Evolutionary conservation across 2,329 filamentous ascomycete species (phyloP).

Genomic region (Sporothrix euskadiensis): DNA sequence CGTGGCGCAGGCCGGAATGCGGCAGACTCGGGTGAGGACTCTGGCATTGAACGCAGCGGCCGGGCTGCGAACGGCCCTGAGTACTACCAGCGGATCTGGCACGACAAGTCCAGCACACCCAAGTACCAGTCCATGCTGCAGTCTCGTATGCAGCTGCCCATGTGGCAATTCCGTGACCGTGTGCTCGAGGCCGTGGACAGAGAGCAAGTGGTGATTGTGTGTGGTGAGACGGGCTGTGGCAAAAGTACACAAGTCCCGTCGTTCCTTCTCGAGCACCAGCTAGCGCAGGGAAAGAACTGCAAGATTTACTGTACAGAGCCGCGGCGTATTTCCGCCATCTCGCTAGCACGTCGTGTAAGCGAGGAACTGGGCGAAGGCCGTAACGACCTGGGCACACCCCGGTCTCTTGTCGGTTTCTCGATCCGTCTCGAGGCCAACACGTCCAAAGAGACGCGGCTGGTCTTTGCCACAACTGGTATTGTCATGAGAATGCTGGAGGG

Average conservation of each 20-base stretch:
- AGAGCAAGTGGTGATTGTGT: conserved; percentile 87
- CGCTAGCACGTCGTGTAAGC: conserved; percentile 86
- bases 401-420: conserved; percentile 89
- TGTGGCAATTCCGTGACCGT: conserved; percentile 79
- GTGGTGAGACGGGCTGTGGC: conserved; percentile 93
- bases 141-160: conserved; percentile 78
- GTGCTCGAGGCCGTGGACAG: conserved; percentile 75
- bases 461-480: conserved; percentile 89
- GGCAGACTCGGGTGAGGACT: conserved; percentile 53
- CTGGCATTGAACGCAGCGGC: conserved; percentile 47
- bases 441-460: conserved; percentile 74
- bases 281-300: conserved; percentile 75
- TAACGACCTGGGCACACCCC: conserved; percentile 75
- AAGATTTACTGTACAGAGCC: conserved; percentile 97
- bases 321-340: conserved; percentile 92
- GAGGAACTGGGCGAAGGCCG: conserved; percentile 88
- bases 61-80: conserved; percentile 46
- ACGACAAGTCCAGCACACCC: conserved; percentile 55
- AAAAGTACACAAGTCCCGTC: conserved; percentile 98
- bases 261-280: conserved; percentile 86
- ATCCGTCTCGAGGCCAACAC: conserved; percentile 90
- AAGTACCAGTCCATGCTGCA: conserved; percentile 78
- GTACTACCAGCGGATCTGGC: conserved; percentile 60
- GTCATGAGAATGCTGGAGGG: conserved; percentile 98
- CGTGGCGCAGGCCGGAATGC: conserved; percentile 51